Evolutionary conservation across 805 yeast genomes (phyloP).

Genomic region (Saccharomycopsis olivae): DNA sequence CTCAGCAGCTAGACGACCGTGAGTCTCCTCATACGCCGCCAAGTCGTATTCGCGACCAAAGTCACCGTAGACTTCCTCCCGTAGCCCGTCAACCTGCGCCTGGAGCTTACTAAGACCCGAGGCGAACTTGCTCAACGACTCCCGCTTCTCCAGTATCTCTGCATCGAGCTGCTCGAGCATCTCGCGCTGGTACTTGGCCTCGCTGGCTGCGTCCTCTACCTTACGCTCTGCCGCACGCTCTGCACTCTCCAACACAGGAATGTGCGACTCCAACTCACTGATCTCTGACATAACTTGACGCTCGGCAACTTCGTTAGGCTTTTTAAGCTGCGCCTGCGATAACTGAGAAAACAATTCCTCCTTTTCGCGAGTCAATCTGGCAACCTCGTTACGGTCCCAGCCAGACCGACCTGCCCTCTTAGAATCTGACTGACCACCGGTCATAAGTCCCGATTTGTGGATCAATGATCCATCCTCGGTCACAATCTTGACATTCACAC

Average conservation of each 20-base stretch:
- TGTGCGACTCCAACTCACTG: slow-evolving; percentile 34
- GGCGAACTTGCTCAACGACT: slow-evolving; percentile 18
- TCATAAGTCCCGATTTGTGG: slow-evolving; percentile 80
- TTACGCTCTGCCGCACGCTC: slow-evolving; percentile 34
- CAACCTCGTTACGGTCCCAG: slow-evolving; percentile 69
- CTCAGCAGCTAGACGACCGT: slow-evolving; percentile 46
- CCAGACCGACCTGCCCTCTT: slow-evolving; percentile 26
- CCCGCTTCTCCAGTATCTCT: slow-evolving; percentile 21
- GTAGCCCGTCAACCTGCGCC: slow-evolving; percentile 21
- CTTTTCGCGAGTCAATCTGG: slow-evolving; percentile 38
- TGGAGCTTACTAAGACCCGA: slow-evolving; percentile 8
- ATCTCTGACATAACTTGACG: slow-evolving; percentile 49
- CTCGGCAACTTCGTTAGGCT: slow-evolving; percentile 46
- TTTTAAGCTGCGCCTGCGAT: slow-evolving; percentile 28
- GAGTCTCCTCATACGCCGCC: slow-evolving; percentile 58
- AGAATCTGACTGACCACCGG: slow-evolving; percentile 62
- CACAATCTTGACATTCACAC: slow-evolving; percentile 55
- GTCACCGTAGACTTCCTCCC: slow-evolving; percentile 28
- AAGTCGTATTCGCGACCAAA: slow-evolving; percentile 49
- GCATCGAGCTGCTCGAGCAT: slow-evolving; percentile 12
- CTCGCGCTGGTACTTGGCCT: slow-evolving; percentile 23
- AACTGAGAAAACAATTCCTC: slow-evolving; percentile 43
- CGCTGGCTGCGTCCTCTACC: slow-evolving; percentile 36
- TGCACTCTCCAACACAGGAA: slow-evolving; percentile 35
- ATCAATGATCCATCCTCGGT: slow-evolving; percentile 79